Base-by-base conservation (phyloP, 768 basidiomycete genomes). In the Leccinum fibrillosum region DNA sequence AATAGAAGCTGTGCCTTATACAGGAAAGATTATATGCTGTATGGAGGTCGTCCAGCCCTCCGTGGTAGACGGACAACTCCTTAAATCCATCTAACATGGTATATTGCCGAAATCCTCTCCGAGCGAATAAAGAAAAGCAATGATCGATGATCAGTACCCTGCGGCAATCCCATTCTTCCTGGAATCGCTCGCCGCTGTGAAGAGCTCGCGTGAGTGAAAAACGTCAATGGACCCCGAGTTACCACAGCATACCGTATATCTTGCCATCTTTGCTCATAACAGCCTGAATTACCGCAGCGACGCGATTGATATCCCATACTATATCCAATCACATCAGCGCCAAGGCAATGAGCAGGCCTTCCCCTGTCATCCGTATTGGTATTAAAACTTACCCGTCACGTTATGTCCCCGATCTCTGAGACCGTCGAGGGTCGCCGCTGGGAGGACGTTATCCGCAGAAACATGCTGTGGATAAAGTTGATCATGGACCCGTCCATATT, bases 111-210 rank as follows among this genome's bases (percentile, higher is more conserved):
- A 25, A 25, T 25, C 13, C 21, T 15, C 21, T 26, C 45, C 23
- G 4, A 25, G 15, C 6, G 11, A 25, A 19, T 23, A 47, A 47
- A 45, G 9, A 45, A 45, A 25, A 15, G 13, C 17, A 23, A 49
- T 9, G 9, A 42, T 72, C 67, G 92, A 49, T 9, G 9, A 42
- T 72, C 67, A 92, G 74, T 94, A 95, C 3, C 90, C 94, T 49
- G 90, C 86, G 5, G 94, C 90, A 44, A 94, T 81, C n/a, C 94
- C 94, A 62, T 93, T 90, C 78, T 95, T 96, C 68, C 94, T 82
- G 19, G 90, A 92, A 73, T 97, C 94, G 68, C 90, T 92, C 9
- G 91, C 89, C 60, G 92, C 94, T 90, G 63, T 47, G 25, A 25
- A 25, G 42, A 19, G 37, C 17, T 34, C 42, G 34, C 2, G 49